phyloP scores from a whole-genome alignment of 2,329 filamentous ascomycete species.

The Ophiostoma novo-ulmi region DNA sequence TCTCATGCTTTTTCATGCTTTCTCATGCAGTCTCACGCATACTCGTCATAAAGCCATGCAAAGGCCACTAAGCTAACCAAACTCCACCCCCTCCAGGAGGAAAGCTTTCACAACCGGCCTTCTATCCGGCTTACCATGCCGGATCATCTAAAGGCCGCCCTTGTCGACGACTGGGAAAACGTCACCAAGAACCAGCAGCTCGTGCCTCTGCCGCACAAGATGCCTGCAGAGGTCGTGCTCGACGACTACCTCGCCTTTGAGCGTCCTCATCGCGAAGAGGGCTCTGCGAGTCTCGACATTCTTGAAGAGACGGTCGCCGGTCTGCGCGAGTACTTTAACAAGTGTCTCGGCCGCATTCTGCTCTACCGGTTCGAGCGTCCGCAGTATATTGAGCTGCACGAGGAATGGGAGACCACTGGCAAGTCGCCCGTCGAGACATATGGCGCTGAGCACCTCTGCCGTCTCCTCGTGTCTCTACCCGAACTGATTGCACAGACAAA shows the following conservation, averaged over 20 bases:
- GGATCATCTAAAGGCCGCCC: slow-evolving; percentile 81
- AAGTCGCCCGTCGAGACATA: slow-evolving; percentile 76
- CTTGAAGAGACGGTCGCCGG: slow-evolving; percentile 85
- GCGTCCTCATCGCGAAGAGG: slow-evolving; percentile 58
- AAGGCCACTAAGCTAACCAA: neutral
- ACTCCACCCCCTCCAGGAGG: slow-evolving; percentile 58
- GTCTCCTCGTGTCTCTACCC: slow-evolving; percentile 82
- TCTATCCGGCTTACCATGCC: slow-evolving; percentile 82
- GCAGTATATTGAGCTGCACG: slow-evolving; percentile 75
- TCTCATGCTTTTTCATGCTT: neutral
- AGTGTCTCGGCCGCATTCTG: slow-evolving; percentile 77
- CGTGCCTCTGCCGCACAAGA: slow-evolving; percentile 72
- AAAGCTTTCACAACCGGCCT: slow-evolving; percentile 75
- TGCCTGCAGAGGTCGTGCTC: slow-evolving; percentile 71
- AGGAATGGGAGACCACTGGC: slow-evolving; percentile 54
- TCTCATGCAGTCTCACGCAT: neutral
- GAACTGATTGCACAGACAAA: slow-evolving; percentile 96
- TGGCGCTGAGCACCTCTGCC: slow-evolving; percentile 84
- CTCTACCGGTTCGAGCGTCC: slow-evolving; percentile 88
- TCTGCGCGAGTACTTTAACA: slow-evolving; percentile 90
- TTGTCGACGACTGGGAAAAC: slow-evolving; percentile 99
- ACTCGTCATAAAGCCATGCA: neutral
- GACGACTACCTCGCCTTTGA: slow-evolving; percentile 73
- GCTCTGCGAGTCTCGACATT: slow-evolving; percentile 72
- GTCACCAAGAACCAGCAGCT: slow-evolving; percentile 92